phyloP scores from a whole-genome alignment of 2,329 filamentous ascomycete genomes.

The Grosmannia clavigera region DNA sequence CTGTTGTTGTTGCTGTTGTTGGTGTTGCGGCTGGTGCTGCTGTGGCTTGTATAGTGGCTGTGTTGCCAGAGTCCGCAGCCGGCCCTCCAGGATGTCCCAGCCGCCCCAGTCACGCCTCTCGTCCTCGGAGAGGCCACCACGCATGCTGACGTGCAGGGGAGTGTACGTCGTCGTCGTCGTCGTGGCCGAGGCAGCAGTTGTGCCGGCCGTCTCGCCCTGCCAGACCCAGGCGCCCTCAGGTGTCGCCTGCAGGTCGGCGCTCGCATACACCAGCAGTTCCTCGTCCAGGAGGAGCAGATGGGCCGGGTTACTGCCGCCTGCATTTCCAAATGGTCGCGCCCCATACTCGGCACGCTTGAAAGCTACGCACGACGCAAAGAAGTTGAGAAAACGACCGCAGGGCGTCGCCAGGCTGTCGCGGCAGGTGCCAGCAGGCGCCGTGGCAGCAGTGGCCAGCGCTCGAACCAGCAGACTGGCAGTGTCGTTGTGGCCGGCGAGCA shows the following conservation, averaged over 20 bases:
- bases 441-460: slow-evolving; percentile 55
- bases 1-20: background rate
- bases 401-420: slow-evolving; percentile 23
- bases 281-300: slow-evolving; percentile 51
- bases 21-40: background rate
- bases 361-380: slow-evolving; percentile 61
- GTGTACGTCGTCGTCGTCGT: background rate
- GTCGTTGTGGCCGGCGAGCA: slow-evolving; percentile 61
- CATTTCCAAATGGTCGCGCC: slow-evolving; percentile 19
- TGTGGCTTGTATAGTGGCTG: background rate
- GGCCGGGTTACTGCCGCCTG: slow-evolving; percentile 5
- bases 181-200: too few species aligned
- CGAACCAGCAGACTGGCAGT: slow-evolving; percentile 62
- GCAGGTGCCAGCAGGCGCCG: slow-evolving; percentile 43
- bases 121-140: slow-evolving; percentile 37
- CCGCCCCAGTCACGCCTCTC: slow-evolving; percentile 62
- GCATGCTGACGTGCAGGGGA: background rate
- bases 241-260: slow-evolving; percentile 74
- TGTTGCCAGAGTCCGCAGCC: slow-evolving; percentile 38
- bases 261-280: slow-evolving; percentile 77
- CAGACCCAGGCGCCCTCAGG: slow-evolving; percentile 74
- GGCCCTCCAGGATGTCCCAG: slow-evolving; percentile 62
- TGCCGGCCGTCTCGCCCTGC: slow-evolving; percentile 20
- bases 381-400: slow-evolving; percentile 70
- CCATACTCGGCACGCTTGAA: slow-evolving; percentile 31